These are phyloP conservation scores for Hevea brasiliensis DNA, from an alignment of 345 rosid genomes.

Conservation along the genomic window DNA sequence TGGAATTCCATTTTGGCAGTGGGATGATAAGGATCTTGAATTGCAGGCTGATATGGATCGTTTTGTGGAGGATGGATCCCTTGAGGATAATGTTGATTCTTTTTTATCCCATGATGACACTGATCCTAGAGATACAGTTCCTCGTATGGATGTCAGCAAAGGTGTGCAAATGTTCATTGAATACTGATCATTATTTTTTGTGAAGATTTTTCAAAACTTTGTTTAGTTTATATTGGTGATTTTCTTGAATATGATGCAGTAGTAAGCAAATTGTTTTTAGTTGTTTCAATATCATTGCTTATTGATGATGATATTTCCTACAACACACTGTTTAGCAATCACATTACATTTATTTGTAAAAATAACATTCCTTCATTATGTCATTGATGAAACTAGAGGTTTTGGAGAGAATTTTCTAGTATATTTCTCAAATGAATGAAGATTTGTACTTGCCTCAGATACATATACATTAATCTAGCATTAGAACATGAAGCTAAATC, in stretches of 20 bases:
- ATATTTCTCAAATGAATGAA: too few relatives aligned
- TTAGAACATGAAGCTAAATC: too few relatives aligned
- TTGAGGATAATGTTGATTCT: conserved; percentile 95
- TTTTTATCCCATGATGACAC: conserved; percentile 87
- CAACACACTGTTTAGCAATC: too few relatives aligned
- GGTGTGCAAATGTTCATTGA: conserved; percentile 32
- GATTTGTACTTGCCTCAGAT: too few relatives aligned
- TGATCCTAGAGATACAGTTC: conserved; percentile 77
- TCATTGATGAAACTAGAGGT: too few relatives aligned
- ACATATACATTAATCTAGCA: too few relatives aligned
- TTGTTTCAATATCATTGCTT: neutral
- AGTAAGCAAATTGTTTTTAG: neutral
- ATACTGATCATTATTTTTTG: neutral
- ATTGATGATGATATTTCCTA: too few relatives aligned
- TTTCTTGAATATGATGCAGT: conserved; percentile 14
- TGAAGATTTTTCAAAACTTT: neutral
- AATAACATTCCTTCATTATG: too few relatives aligned
- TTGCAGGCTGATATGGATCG: conserved; percentile 96
- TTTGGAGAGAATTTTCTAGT: too few relatives aligned
- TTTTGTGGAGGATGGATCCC: conserved; percentile 91
- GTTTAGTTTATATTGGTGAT: neutral
- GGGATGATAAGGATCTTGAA: conserved; percentile 69
- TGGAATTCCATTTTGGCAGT: conserved; percentile 58
- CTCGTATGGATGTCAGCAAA: conserved; percentile 85
- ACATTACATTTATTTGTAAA: too few relatives aligned